Base-by-base conservation (phyloP, 345 rosid species). In the Mercurialis annua region DNA sequence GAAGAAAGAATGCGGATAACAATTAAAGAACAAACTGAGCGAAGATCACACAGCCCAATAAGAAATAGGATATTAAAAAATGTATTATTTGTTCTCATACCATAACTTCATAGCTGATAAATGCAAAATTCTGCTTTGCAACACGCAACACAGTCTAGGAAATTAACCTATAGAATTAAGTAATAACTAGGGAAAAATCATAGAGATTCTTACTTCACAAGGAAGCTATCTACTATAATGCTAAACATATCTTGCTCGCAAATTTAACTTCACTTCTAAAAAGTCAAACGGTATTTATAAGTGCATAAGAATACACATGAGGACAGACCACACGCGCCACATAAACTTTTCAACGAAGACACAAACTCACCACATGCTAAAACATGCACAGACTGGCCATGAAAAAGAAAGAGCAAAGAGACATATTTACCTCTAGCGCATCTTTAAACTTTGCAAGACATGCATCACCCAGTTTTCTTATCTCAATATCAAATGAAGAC, bases 401-500 rank as follows among this genome's bases (percentile, higher is more conserved):
- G 20, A 23, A 57, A 23, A 18, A 21, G 16, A 30, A 56, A 59
- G 33, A 59, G 46, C 29, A 14, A 5, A 27, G 61, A 50, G 14
- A 59, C 21, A 51, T 14, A 12, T 20, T 80, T 86, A 94, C 99
- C 99, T 89, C 87, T 68, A 91, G 79, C 29, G 81, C 77, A 59
- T 72, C 74, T 81, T 87, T 75, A 77, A 79, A 86, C 78, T 82
- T 84, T 57, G 66, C 84, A 70, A 91, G 84, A 78, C 77, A 79
- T 78, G 84, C 87, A 83, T 91, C 91, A 12, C 86, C 90, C 81
- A 91, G 72, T 73, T 91, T 94, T 77, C 96, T 89, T 73, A 91
- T 81, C 73, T 80, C 87, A 60, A 82, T 70, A 79, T 89, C 92
- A 62, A 83, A 90, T 58, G 99, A 91, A 81, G 99, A 84, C 75